Conservation (phyloP, 1,139 yeast species). For the Pichia sp. region DNA sequence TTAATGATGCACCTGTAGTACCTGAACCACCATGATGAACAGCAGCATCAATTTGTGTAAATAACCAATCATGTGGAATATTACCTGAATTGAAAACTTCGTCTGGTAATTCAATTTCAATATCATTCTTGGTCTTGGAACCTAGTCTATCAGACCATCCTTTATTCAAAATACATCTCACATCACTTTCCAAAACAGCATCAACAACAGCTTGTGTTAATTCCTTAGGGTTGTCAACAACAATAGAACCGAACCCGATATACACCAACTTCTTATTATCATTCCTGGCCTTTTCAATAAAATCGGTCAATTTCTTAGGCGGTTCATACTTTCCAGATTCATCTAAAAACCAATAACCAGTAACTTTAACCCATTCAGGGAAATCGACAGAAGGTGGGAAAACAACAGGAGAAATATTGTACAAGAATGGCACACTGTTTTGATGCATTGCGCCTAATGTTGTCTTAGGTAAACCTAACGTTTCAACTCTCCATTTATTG, state of each 20-base stretch:
- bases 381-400: conserved; percentile 93
- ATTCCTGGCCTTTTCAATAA: conserved; percentile 59
- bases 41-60: conserved; percentile 85
- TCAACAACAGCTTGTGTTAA: conserved; percentile 76
- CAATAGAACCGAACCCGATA: conserved; percentile 95
- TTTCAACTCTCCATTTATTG: conserved; percentile 79
- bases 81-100: conserved; percentile 68
- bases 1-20: conserved; percentile 87
- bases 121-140: conserved; percentile 32
- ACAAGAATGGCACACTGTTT: conserved; percentile 79
- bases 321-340: conserved; percentile 49
- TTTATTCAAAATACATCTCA: conserved; percentile 81
- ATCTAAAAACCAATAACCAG: conserved; percentile 95
- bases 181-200: conserved; percentile 77
- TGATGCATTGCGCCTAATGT: conserved; percentile 71
- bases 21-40: conserved; percentile 99
- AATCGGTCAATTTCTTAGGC: conserved; percentile 54
- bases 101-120: conserved; percentile 55
- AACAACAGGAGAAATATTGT: conserved; percentile 83
- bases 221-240: conserved; percentile 76
- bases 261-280: conserved; percentile 74
- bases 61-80: conserved; percentile 94
- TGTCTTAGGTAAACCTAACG: conserved; percentile 65
- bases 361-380: conserved; percentile 90
- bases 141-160: conserved; percentile 89